These are phyloP conservation scores for Globisporangium alternatum DNA, from an alignment of 352 stramenopile genomes.

Conservation along the genomic window DNA sequence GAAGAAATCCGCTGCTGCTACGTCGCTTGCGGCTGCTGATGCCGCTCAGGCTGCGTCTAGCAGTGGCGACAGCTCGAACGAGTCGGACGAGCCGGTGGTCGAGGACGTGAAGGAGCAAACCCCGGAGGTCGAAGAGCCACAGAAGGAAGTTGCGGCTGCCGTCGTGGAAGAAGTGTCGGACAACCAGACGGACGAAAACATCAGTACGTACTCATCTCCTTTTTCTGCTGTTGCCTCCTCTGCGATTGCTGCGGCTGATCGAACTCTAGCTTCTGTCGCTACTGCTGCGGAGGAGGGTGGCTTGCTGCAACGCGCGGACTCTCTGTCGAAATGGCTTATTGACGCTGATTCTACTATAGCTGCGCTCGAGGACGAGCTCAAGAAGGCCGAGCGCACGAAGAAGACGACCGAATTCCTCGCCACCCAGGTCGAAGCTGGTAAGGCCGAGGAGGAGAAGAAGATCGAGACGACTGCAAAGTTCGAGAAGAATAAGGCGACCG, in stretches of 20 bases:
- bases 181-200: slow-evolving; percentile 17
- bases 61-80: slow-evolving; percentile 14
- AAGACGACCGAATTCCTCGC: slow-evolving; percentile 29
- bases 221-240: neutral
- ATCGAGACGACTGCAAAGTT: neutral
- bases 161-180: neutral
- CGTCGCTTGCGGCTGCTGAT: neutral
- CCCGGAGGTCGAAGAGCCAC: slow-evolving; percentile 1
- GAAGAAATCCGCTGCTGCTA: slow-evolving; percentile 11
- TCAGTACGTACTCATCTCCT: slow-evolving; percentile 9
- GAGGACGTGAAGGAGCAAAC: slow-evolving; percentile 11
- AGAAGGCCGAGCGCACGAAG: slow-evolving; percentile 38
- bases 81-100: slow-evolving; percentile 8
- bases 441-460: neutral
- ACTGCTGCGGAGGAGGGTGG: neutral
- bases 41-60: neutral
- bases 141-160: neutral
- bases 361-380: slow-evolving; percentile 32
- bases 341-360: slow-evolving; percentile 18
- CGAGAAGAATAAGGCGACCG: slow-evolving; percentile 18
- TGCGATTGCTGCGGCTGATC: neutral
- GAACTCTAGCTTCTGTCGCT: no score
- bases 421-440: slow-evolving; percentile 8
- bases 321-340: slow-evolving; percentile 16
- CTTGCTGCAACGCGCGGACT: slow-evolving; percentile 12